These are phyloP conservation scores for Cardamine occulta DNA, from an alignment of 345 rosid species.

Conservation along the genomic window DNA sequence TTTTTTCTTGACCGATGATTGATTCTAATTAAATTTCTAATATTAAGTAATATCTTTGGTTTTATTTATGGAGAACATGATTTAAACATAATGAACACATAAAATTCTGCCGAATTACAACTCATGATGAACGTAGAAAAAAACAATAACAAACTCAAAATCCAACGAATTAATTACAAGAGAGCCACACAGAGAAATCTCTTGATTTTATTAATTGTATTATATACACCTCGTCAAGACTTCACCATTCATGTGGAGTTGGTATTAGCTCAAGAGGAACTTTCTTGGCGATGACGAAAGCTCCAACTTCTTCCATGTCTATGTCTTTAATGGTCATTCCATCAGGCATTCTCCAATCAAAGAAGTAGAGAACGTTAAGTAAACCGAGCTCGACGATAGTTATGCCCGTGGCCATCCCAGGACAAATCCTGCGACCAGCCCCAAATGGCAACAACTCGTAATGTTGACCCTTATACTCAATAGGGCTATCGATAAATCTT, in stretches of 20 bases:
- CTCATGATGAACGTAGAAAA: no score
- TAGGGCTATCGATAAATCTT: conserved; percentile 48
- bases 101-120: no score
- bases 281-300: conserved; percentile 27
- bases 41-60: no score
- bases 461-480: conserved; percentile 52
- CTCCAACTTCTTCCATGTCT: conserved; percentile 44
- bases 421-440: conserved; percentile 58
- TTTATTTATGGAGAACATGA: no score
- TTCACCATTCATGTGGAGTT: conserved; percentile 7
- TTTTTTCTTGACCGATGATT: no score
- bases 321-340: conserved; percentile 39
- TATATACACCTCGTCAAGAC: no score
- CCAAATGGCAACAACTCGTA: conserved; percentile 60
- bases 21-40: no score
- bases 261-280: conserved; percentile 34
- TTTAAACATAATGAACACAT: no score
- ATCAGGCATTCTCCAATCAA: conserved; percentile 46
- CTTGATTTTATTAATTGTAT: no score
- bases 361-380: conserved; percentile 45
- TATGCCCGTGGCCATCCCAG: conserved; percentile 47
- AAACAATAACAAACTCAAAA: no score
- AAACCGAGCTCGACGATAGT: conserved; percentile 41
- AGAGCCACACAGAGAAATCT: no score
- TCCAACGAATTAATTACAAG: no score